Percentiles rank a stretch among this genome's conserved stretches.
These are phyloP conservation scores for Amoebophrya sp. DNA, from an alignment of 169 alveolate genomes.

Conservation along the genomic window DNA sequence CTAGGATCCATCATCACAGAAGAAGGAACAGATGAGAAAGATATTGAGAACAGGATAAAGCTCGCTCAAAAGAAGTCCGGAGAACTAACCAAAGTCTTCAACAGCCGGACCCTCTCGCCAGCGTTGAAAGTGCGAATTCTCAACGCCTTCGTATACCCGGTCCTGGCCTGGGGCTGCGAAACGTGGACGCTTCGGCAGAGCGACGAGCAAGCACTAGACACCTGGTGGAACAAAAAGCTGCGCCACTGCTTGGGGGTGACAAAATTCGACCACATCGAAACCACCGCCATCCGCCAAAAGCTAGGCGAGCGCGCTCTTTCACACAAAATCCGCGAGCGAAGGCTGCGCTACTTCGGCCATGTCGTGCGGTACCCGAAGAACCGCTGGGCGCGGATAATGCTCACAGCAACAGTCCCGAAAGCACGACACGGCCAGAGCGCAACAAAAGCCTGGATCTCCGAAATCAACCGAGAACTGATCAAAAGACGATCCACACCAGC, in stretches of 20 bases:
- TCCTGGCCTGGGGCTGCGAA: neutral
- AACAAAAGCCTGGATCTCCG: too few relatives aligned
- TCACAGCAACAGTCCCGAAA: neutral
- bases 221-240: slow-evolving; percentile 9
- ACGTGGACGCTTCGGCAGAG: neutral
- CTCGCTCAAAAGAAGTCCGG: neutral
- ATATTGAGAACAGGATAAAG: neutral
- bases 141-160: neutral
- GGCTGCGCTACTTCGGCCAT: neutral
- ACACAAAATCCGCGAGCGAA: neutral
- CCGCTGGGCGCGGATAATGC: neutral
- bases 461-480: too few relatives aligned
- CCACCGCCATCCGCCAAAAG: neutral
- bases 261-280: neutral
- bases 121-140: neutral
- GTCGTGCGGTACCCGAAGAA: neutral
- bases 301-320: neutral
- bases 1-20: neutral
- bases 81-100: neutral
- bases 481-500: too few relatives aligned
- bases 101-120: neutral
- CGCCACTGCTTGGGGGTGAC: neutral
- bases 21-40: neutral
- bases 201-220: neutral
- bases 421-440: too few relatives aligned